phyloP scores from a whole-genome alignment of 768 basidiomycete species.

The Boletales sp. region DNA sequence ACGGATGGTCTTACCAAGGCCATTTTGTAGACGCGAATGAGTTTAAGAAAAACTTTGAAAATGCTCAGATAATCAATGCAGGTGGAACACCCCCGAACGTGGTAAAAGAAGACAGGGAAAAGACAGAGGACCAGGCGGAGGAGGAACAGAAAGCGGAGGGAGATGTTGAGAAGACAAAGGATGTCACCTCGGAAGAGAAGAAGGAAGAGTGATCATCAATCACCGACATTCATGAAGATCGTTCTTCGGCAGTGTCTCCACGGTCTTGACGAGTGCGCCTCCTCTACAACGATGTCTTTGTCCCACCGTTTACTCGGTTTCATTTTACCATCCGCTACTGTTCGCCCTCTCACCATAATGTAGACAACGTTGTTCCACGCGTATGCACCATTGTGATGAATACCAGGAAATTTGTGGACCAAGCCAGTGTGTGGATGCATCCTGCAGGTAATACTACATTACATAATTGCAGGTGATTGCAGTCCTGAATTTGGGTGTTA shows the following conservation, averaged over 20 bases:
- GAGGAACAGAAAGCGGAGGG: conserved; percentile 27
- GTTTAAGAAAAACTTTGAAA: conserved; percentile 89
- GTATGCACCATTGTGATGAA: conserved; percentile 27
- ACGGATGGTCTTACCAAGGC: conserved; percentile 5
- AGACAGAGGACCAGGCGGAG: conserved; percentile 24
- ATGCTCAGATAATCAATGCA: conserved; percentile 68
- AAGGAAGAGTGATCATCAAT: conserved; percentile 25
- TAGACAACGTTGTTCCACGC: conserved; percentile 25
- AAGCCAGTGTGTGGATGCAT: background rate
- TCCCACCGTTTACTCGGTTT: conserved; percentile 1
- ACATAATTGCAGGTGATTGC: too few species aligned
- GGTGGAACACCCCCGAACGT: conserved; percentile 28
- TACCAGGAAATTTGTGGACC: conserved; percentile 19
- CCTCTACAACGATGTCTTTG: conserved; percentile 3
- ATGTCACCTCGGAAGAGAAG: conserved; percentile 28
- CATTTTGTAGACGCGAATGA: conserved; percentile 64
- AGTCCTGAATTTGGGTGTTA: too few species aligned
- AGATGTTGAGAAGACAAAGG: conserved; percentile 36
- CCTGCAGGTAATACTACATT: too few species aligned
- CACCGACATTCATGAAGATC: background rate
- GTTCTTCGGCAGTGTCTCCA: conserved; percentile 5
- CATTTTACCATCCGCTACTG: conserved; percentile 10
- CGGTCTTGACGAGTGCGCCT: conserved; percentile 9
- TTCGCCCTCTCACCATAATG: conserved; percentile 20
- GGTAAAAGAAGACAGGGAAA: conserved; percentile 19